Conservation (phyloP, 73 alveolate species). For the Durusdinium trenchii region DNA sequence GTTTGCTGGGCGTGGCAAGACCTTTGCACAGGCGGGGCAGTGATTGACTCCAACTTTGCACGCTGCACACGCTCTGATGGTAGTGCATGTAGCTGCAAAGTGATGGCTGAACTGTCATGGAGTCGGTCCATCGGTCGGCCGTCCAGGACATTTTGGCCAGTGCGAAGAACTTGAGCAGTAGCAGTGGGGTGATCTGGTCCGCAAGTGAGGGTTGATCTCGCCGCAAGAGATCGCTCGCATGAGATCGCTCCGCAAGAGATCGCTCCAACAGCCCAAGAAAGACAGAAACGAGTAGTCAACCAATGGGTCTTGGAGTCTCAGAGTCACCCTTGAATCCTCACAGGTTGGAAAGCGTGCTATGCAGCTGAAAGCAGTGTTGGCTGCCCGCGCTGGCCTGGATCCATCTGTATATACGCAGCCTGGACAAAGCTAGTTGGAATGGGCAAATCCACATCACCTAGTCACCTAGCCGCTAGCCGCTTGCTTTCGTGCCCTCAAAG, state of each 20-base stretch:
- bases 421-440: no score
- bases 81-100: no score
- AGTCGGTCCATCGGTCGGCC: no score
- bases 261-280: no score
- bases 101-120: no score
- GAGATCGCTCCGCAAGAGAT: no score
- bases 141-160: conserved; percentile 70
- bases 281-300: no score
- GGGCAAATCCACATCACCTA: no score
- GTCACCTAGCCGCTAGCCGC: neutral
- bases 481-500: neutral
- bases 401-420: conserved; percentile 35
- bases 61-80: no score
- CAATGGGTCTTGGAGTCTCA: no score
- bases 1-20: conserved; percentile 70
- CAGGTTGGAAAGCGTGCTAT: conserved; percentile 61
- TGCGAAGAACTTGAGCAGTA: neutral
- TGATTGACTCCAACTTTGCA: neutral
- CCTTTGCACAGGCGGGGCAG: conserved; percentile 40
- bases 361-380: conserved; percentile 52
- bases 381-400: conserved; percentile 51
- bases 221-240: no score
- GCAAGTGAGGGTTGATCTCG: neutral
- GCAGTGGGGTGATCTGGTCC: neutral
- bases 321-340: no score